phyloP scores from a whole-genome alignment of 306 rosid genomes.

The Arachis hypogaea region DNA sequence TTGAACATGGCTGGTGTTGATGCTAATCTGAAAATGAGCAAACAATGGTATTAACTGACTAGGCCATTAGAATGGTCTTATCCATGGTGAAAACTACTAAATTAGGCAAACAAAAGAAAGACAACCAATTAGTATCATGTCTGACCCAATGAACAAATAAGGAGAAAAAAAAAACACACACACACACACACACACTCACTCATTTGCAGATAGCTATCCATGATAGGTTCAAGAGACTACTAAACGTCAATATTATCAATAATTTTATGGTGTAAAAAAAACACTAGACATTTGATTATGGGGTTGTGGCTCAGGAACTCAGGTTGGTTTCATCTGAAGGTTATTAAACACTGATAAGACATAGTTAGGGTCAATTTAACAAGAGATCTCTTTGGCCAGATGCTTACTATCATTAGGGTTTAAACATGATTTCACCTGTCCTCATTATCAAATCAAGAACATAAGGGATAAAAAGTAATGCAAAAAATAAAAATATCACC shows the following conservation, averaged over 20 bases:
- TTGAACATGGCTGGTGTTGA: constrained; percentile 98
- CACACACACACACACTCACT: neutral
- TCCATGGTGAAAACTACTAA: constrained; percentile 20
- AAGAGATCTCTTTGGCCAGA: constrained; percentile 25
- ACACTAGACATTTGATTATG: neutral
- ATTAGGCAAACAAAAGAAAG: constrained; percentile 28
- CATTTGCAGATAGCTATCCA: neutral
- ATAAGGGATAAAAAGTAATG: constrained; percentile 11
- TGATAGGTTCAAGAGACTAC: constrained; percentile 13
- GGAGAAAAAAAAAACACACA: neutral
- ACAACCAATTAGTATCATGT: constrained; percentile 6
- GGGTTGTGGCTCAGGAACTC: neutral
- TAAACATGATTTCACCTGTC: constrained; percentile 16
- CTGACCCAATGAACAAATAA: constrained; percentile 16
- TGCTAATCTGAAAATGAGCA: constrained; percentile 65
- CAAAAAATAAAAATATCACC: constrained; percentile 37
- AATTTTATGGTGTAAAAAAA: constrained; percentile 8
- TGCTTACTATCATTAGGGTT: constrained; percentile 19
- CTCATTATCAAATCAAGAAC: constrained; percentile 12
- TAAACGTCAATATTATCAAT: constrained; percentile 4
- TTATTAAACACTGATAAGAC: constrained; percentile 14
- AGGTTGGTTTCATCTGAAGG: constrained; percentile 1
- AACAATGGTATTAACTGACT: constrained; percentile 34
- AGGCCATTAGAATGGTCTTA: constrained; percentile 16
- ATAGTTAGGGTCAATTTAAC: constrained; percentile 17